Conservation (phyloP, 1,139 yeast species). For the Wickerhamomyces sp. region DNA sequence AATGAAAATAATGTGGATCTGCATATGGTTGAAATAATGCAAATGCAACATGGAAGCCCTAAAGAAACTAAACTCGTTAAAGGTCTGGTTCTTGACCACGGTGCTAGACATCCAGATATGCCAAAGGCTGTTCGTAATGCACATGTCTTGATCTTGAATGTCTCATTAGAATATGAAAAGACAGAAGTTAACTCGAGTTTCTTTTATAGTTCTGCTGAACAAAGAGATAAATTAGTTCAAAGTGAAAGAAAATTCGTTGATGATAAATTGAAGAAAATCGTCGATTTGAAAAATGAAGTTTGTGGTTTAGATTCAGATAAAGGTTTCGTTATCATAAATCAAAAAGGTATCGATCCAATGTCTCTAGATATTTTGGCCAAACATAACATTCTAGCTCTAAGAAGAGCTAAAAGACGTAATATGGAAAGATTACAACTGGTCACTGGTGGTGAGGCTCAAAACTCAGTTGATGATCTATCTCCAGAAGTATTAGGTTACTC, state of each 20-base stretch:
- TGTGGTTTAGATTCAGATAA: constrained; percentile 70
- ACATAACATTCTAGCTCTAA: constrained; percentile 86
- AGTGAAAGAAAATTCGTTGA: constrained; percentile 94
- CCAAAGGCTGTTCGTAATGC: constrained; percentile 86
- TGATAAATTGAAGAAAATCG: constrained; percentile 84
- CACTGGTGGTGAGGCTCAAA: constrained; percentile 97
- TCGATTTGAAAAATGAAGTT: constrained; percentile 88
- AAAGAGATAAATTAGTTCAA: constrained; percentile 91
- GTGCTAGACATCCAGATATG: constrained; percentile 99
- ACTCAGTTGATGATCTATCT: constrained; percentile 90
- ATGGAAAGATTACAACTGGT: constrained; percentile 97
- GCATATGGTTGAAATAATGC: constrained; percentile 97
- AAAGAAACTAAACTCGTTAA: constrained; percentile 77
- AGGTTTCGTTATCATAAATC: constrained; percentile 94
- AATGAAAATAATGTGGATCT: constrained; percentile 62
- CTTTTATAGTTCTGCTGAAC: constrained; percentile 92
- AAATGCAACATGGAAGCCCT: constrained; percentile 92
- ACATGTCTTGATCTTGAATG: constrained; percentile 80
- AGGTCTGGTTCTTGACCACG: constrained; percentile 95
- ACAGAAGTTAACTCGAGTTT: constrained; percentile 97
- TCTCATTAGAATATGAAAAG: constrained; percentile 93
- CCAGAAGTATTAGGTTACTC: constrained; percentile 86
- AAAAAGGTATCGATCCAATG: constrained; percentile 99
- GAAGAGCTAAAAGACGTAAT: constrained; percentile 98
- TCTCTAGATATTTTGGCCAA: constrained; percentile 91